Base-by-base conservation (phyloP, 345 rosid species). In the Theobroma cacao region DNA sequence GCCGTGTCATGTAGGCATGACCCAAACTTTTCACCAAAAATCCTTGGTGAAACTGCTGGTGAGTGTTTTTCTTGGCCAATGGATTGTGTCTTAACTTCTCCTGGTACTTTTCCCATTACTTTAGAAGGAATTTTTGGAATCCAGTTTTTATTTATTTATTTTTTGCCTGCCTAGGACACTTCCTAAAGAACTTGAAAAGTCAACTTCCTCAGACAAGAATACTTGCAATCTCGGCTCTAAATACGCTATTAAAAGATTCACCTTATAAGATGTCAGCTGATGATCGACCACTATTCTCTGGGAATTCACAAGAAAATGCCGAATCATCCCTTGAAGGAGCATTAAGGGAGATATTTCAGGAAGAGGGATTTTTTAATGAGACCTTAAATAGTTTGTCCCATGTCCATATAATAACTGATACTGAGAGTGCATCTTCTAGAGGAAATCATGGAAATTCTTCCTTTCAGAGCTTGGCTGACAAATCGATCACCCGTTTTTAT, bases 181-280 rank as follows among this genome's bases (percentile, higher is more conserved):
- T 96, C 87, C 84, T 96, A 59, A 96, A 90, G 87, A 96, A 88
- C 83, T 86, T 96, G 77, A 96, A 91, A 80, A 96, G 99, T 85
- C 98, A 96, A 74, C 99, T 96, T 87, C 99, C 98, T 77, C 99
- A 96, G 86, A 94, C 98, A 60, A 96, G 99, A 84, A 90, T 96
- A 80, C 97, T 96, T 76, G 97, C 99, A 82, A 96, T 96, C 58
- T 94, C 99, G 17, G 99, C 99, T 66, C 82, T 96, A 69, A 96
- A 96, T 82, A 96, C 90, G 15, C 86, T 96, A 70, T 83, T 96
- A 76, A 94, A 92, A 90, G 99, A 94, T 80, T 96, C 99, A 36
- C 97, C 99, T 75, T 90, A 96, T 77, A 96, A 91, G 84, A 79
- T 88, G 78, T 80, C 89, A 53, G 80, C 83, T 69, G 92, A 89